phyloP scores from a whole-genome alignment of 345 rosid species.

The Ceriops tagal region DNA sequence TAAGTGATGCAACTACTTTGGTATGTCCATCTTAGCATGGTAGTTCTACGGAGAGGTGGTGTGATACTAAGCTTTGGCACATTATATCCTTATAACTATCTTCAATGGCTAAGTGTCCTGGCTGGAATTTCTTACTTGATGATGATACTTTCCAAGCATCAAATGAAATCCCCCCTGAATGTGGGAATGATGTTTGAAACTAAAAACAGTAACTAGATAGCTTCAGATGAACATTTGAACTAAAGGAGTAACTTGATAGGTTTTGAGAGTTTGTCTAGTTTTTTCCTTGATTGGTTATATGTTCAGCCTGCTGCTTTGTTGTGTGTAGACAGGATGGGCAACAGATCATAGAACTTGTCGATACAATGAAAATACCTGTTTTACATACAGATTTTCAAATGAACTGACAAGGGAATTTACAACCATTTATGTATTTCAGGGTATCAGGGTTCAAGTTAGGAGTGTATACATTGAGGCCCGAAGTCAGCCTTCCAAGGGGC shows the following conservation, averaged over 20 bases:
- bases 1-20: constrained; percentile 71
- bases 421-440: constrained; percentile 38
- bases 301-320: neutral
- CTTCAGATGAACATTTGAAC: neutral
- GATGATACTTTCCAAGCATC: neutral
- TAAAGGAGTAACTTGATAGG: too few species aligned
- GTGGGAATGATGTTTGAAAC: neutral
- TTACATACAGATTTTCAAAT: neutral
- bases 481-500: constrained; percentile 62
- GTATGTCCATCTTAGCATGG: constrained; percentile 31
- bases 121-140: neutral
- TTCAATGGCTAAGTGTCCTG: neutral
- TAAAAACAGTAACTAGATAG: neutral
- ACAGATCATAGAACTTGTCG: neutral
- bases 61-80: neutral
- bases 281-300: neutral
- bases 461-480: constrained; percentile 65
- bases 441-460: constrained; percentile 66
- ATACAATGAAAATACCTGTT: neutral
- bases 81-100: neutral
- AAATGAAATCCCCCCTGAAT: neutral
- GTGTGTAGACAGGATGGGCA: neutral
- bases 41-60: neutral
- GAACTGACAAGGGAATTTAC: neutral
- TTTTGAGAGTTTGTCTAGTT: neutral